Conservation (phyloP, 495 filamentous ascomycete genomes). For the Penicillium fimorum region DNA sequence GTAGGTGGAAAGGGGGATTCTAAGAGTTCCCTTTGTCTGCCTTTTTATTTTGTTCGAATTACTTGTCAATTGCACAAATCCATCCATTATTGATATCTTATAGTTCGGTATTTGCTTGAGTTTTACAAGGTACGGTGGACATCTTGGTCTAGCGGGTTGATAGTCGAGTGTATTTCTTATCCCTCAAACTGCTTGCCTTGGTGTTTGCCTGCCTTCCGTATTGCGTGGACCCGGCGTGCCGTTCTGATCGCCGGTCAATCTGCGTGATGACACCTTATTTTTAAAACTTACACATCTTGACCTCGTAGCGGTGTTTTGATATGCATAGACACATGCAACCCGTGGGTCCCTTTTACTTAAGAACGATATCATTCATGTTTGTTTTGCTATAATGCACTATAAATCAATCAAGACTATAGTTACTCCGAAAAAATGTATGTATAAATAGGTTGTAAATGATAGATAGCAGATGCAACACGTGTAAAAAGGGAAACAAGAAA, state of each 20-base stretch:
- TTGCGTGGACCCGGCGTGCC: background rate
- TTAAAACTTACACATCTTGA: background rate
- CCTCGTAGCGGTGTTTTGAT: background rate
- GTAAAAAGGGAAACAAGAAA: background rate
- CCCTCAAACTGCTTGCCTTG: background rate
- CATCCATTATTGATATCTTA: background rate
- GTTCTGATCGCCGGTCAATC: background rate
- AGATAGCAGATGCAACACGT: slow-evolving; percentile 8
- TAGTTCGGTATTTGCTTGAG: background rate
- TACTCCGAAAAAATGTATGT: background rate
- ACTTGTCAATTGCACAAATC: slow-evolving; percentile 30
- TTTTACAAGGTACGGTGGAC: background rate
- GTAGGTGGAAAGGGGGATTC: slow-evolving; percentile 13
- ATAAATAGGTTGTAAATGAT: background rate
- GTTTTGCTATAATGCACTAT: slow-evolving; percentile 1
- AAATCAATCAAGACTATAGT: slow-evolving; percentile 1
- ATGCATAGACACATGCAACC: background rate
- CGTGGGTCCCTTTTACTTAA: background rate
- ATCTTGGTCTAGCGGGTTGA: background rate
- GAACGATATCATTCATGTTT: slow-evolving; percentile 15
- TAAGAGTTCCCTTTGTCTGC: slow-evolving; percentile 11
- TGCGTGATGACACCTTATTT: background rate
- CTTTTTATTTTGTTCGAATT: slow-evolving; percentile 32
- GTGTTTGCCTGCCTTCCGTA: background rate
- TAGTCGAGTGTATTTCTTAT: background rate